Base-by-base conservation (phyloP, 257 asterid species). In the Lycium barbarum region DNA sequence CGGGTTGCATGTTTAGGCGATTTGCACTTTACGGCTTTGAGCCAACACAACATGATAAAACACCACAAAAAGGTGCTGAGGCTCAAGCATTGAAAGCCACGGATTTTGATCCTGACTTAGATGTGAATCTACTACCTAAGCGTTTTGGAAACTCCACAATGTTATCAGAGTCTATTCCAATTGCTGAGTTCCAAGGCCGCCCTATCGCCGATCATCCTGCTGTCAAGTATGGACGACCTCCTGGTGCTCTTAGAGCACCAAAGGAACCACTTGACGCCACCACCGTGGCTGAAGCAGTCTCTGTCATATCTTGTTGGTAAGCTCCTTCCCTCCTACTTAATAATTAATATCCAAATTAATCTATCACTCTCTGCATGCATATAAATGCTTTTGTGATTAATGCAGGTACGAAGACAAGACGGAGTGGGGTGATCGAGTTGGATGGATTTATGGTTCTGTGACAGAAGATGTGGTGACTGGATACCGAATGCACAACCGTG, bases 131-230 rank as follows among this genome's bases (percentile, higher is more conserved):
- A 12, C 74, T 88, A 49, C 91, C 92, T 10, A 86, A 87, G 13
- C 89, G 89, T 71, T 90, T 90, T 15, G 92, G 91, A 12, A 90
- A 90, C 68, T 90, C 92, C 6, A 88, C 88, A 6, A 59, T 88
- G 70, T 51, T 90, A 9, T 71, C 88, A 3, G 92, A 90, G 63
- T 90, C 92, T 35, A 90, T 90, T 58, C 90, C 92, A 26, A 73
- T 88, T 3, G 90, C 92, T 36, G 92, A 90, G 65, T 90, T 80
- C 82, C 88, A 90, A 83, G 92, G 91, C 9, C 91, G 92, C 22
- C 92, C 91, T 33, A 59, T 90, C 11, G 92, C 92, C 14, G 92
- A 90, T 88, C 92, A 90, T 78, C 91, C 91, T 59, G 91, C 92
- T n/a, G 90, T 90, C 73, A 90, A 90, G 87, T 85, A 76, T 62